Evolutionary conservation across 2,329 filamentous ascomycete genomes (phyloP).

Genomic region (Sclerotiophoma versabilis): DNA sequence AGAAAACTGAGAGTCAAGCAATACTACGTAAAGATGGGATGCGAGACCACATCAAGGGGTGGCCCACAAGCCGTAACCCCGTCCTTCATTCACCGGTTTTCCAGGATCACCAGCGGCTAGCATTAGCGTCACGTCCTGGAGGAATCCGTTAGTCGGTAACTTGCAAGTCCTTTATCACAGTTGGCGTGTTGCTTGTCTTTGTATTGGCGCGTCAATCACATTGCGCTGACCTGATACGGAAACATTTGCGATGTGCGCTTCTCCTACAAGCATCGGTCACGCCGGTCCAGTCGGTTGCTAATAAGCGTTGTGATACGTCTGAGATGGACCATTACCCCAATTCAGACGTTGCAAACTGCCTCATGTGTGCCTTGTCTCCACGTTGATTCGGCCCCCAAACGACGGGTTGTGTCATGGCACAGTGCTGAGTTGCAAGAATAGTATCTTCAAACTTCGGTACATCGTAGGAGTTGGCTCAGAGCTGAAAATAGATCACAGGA

Average conservation of each 20-base stretch:
- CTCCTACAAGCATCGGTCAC: neutral
- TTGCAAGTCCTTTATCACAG: neutral
- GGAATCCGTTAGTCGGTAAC: neutral
- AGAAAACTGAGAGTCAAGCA: too few relatives aligned
- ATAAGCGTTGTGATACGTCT: neutral
- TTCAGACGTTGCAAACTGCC: neutral
- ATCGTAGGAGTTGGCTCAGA: neutral
- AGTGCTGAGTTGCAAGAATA: conserved; percentile 1
- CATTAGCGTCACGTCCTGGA: conserved; percentile 1
- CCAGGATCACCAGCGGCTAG: neutral
- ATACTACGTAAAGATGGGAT: too few relatives aligned
- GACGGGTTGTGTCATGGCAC: conserved; percentile 1
- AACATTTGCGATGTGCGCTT: neutral
- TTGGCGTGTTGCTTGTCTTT: neutral
- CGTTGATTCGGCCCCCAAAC: conserved; percentile 3
- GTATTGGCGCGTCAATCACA: neutral
- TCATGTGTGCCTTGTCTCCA: neutral
- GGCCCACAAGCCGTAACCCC: too few relatives aligned
- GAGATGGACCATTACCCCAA: neutral
- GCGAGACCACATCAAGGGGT: too few relatives aligned
- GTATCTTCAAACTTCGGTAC: neutral
- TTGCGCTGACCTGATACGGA: neutral
- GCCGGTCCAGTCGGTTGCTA: neutral
- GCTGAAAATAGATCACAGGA: conserved; percentile 4
- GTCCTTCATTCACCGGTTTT: conserved; percentile 4